Percentiles rank a stretch among this genome's conserved stretches.
Conservation (phyloP, 345 rosid species). For the Bretschneidera sinensis region DNA sequence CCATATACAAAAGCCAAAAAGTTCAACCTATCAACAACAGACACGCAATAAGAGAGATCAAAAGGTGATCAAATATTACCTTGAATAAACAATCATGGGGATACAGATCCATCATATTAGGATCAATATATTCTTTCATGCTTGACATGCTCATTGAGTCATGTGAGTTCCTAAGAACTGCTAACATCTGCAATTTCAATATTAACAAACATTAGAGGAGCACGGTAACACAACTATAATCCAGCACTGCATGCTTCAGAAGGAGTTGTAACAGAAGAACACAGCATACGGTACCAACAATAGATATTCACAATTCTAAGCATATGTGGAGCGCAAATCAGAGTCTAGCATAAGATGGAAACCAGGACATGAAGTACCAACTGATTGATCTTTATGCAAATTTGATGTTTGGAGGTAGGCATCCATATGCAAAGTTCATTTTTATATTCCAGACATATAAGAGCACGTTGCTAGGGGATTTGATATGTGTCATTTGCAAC, state of each 20-base stretch:
- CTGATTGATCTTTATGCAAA: too few relatives aligned
- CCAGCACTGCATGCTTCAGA: background rate
- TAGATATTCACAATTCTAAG: too few relatives aligned
- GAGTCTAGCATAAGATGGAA: too few relatives aligned
- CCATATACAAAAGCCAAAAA: background rate
- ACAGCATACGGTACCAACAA: background rate
- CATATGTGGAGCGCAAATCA: too few relatives aligned
- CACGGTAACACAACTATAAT: too few relatives aligned
- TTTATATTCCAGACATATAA: background rate
- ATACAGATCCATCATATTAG: slow-evolving; percentile 76
- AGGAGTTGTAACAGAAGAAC: background rate
- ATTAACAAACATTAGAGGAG: slow-evolving; percentile 4
- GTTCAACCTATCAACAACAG: background rate
- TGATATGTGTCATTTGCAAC: background rate
- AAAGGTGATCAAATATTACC: slow-evolving; percentile 36
- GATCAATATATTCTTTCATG: slow-evolving; percentile 68
- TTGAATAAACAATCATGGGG: slow-evolving; percentile 94
- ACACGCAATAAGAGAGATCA: too few relatives aligned
- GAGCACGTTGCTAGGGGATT: background rate
- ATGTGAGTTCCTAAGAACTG: slow-evolving; percentile 61
- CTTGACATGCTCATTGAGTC: slow-evolving; percentile 69
- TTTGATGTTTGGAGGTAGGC: background rate
- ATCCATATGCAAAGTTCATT: background rate
- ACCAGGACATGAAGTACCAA: too few relatives aligned
- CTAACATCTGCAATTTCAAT: slow-evolving; percentile 60